phyloP scores from a whole-genome alignment of 768 basidiomycete genomes.

The Tremella yokohamensis region DNA sequence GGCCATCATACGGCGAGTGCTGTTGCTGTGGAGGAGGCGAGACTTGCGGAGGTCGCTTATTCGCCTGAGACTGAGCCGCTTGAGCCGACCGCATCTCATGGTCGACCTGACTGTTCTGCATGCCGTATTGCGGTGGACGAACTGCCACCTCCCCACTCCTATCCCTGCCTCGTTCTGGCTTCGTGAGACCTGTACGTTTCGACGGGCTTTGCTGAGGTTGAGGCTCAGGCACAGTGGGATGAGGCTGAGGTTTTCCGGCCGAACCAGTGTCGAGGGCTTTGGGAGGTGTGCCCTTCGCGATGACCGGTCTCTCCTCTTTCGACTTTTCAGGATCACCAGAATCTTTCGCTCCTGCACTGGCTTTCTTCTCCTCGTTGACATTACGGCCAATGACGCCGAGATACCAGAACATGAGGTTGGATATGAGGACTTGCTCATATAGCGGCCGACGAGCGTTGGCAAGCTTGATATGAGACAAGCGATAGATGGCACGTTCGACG shows the following conservation, averaged over 20 bases:
- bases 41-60: conserved; percentile 1
- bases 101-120: conserved; percentile 89
- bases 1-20: conserved; percentile 7
- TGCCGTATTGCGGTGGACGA: conserved; percentile 84
- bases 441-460: conserved; percentile 94
- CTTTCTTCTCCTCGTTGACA: conserved; percentile 55
- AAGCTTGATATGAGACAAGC: conserved; percentile 95
- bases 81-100: conserved; percentile 58
- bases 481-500: conserved; percentile 95
- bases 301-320: conserved; percentile 25
- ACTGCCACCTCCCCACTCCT: conserved; percentile 82
- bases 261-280: conserved; percentile 35
- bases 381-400: conserved; percentile 94
- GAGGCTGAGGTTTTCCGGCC: conserved; percentile 22
- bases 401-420: conserved; percentile 80
- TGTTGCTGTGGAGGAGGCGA: conserved; percentile 7
- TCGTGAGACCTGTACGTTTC: conserved; percentile 55
- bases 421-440: conserved; percentile 78
- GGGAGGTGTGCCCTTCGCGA: conserved; percentile 39
- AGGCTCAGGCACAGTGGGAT: conserved; percentile 9
- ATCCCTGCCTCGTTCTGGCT: conserved; percentile 64
- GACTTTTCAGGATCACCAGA: conserved; percentile 24
- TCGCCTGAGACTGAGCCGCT: neutral
- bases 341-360: conserved; percentile 38
- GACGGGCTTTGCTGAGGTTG: neutral